Evolutionary conservation across 2,329 filamentous ascomycete genomes (phyloP).

Genomic region (Didymella segeticola): DNA sequence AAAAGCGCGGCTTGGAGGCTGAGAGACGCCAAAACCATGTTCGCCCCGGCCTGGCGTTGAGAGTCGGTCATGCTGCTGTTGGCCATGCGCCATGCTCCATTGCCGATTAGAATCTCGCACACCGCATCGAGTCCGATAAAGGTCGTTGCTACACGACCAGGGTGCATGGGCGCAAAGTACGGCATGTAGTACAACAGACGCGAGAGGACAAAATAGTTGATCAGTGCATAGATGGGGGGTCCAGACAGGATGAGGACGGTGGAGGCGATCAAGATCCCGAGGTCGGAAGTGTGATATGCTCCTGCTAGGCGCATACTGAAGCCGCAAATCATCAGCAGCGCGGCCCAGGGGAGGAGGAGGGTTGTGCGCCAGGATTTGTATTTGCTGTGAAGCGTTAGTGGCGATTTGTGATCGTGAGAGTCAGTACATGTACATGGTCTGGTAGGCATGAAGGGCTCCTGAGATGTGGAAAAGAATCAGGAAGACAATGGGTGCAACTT

Average conservation of each 20-base stretch:
- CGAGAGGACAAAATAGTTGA: constrained; percentile 68
- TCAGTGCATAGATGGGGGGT: constrained; percentile 65
- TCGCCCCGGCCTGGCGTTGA: constrained; percentile 52
- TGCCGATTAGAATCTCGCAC: constrained; percentile 60
- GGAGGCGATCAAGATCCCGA: constrained; percentile 51
- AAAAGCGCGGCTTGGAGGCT: constrained; percentile 60
- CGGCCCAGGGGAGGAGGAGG: constrained; percentile 61
- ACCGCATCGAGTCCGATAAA: constrained; percentile 61
- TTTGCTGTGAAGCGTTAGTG: constrained; percentile 47
- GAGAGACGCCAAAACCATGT: constrained; percentile 58
- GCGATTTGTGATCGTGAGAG: not conserved
- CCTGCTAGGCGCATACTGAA: constrained; percentile 63
- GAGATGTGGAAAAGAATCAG: constrained; percentile 57
- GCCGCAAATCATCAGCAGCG: constrained; percentile 62
- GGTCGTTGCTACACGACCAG: constrained; percentile 64
- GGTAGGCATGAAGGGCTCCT: constrained; percentile 59
- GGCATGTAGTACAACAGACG: constrained; percentile 68
- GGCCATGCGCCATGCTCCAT: constrained; percentile 57
- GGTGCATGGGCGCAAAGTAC: constrained; percentile 64
- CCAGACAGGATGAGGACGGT: constrained; percentile 50
- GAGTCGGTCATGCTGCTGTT: constrained; percentile 47
- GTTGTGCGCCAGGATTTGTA: constrained; percentile 66
- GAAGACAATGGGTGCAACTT: constrained; percentile 62
- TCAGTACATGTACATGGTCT: constrained; percentile 57
- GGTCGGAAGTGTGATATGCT: constrained; percentile 57